Evolutionary conservation across 306 rosid genomes (phyloP).

Genomic region (Citrullus amarus): DNA sequence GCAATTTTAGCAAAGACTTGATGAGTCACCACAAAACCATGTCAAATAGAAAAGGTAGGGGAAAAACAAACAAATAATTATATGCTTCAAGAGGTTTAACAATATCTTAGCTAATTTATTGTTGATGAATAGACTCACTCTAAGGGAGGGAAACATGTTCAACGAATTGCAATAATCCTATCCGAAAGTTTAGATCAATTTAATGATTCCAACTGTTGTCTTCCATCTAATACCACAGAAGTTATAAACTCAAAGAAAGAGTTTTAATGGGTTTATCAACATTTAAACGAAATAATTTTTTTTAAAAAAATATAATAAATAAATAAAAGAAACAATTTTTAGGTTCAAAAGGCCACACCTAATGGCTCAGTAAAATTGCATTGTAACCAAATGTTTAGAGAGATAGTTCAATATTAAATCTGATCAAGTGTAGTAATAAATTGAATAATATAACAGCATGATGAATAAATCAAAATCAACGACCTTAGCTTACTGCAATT

Average conservation of each 20-base stretch:
- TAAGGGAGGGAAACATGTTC: background rate
- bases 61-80: background rate
- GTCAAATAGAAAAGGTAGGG: background rate
- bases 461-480: background rate
- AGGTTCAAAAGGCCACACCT: background rate
- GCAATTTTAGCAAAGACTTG: background rate
- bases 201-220: background rate
- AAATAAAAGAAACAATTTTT: background rate
- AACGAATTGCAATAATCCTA: background rate
- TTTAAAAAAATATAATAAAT: background rate
- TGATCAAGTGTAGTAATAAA: background rate
- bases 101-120: background rate
- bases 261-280: background rate
- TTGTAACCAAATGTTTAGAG: background rate
- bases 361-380: background rate
- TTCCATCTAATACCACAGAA: background rate
- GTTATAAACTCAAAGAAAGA: background rate
- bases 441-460: background rate
- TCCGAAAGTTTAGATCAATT: background rate
- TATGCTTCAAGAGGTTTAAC: background rate
- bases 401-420: background rate
- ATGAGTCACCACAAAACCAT: background rate
- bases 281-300: background rate
- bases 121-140: background rate
- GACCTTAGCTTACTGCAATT: background rate